Evolutionary conservation across 75 land plant species (phyloP).

Genomic region (Isoetes taiwanensis): DNA sequence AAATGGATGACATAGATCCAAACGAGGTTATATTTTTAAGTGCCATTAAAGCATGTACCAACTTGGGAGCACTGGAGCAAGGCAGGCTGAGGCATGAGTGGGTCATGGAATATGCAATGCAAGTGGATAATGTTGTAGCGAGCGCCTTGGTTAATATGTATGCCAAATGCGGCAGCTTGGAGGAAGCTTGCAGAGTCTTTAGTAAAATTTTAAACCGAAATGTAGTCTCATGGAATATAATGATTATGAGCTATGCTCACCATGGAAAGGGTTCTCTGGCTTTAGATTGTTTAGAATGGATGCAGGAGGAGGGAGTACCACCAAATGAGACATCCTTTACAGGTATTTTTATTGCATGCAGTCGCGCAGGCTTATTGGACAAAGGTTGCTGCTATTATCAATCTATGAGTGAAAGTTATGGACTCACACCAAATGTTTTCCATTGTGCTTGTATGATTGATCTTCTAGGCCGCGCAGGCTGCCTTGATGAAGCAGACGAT

Average conservation of each 20-base stretch:
- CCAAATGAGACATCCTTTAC: slow-evolving; percentile 24
- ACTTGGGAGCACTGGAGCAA: too few relatives aligned
- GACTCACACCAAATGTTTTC: slow-evolving; percentile 10
- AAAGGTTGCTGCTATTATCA: slow-evolving; percentile 9
- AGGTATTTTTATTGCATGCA: slow-evolving; percentile 17
- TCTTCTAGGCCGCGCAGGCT: slow-evolving; percentile 17
- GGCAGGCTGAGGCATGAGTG: too few relatives aligned
- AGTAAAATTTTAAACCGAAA: background rate
- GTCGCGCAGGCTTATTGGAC: slow-evolving; percentile 11
- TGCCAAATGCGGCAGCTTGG: background rate
- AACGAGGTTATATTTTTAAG: too few relatives aligned
- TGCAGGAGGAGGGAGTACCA: background rate
- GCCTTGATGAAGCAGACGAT: too few relatives aligned
- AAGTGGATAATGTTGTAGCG: too few relatives aligned
- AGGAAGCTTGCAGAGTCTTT: background rate
- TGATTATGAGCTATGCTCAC: slow-evolving; percentile 18
- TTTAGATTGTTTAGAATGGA: background rate
- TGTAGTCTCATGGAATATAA: slow-evolving; percentile 18
- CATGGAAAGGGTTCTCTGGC: slow-evolving; percentile 15
- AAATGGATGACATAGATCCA: too few relatives aligned
- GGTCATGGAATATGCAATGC: too few relatives aligned
- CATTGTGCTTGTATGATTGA: slow-evolving; percentile 24
- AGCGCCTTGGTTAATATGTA: too few relatives aligned
- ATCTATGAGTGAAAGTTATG: too few relatives aligned
- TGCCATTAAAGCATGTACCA: too few relatives aligned